phyloP scores from a whole-genome alignment of 2,329 filamentous ascomycete genomes.

The Exophiala sp. region DNA sequence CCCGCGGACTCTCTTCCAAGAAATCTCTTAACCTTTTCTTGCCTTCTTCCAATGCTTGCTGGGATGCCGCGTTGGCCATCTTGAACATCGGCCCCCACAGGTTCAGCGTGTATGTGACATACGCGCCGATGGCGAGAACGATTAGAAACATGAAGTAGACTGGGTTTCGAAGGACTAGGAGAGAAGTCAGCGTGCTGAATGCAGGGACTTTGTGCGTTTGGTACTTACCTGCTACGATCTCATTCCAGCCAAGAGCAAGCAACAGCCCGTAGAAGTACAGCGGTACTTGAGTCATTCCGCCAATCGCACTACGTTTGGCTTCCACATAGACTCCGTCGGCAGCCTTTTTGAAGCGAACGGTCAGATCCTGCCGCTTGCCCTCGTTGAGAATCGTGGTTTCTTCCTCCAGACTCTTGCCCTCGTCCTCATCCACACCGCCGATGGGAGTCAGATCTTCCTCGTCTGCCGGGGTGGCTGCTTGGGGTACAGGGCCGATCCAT shows the following conservation, averaged over 20 bases:
- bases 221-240: constrained; percentile 85
- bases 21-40: constrained; percentile 89
- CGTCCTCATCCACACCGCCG: constrained; percentile 88
- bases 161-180: constrained; percentile 80
- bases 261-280: constrained; percentile 90
- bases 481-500: constrained; percentile 75
- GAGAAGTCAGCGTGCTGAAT: no score
- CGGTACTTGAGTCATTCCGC: constrained; percentile 87
- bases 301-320: constrained; percentile 93
- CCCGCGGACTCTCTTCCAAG: constrained; percentile 77
- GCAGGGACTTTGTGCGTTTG: no score
- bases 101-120: constrained; percentile 88
- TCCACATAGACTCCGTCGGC: constrained; percentile 97
- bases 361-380: constrained; percentile 81
- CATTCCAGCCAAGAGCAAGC: constrained; percentile 94
- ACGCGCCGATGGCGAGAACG: constrained; percentile 67
- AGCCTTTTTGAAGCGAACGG: constrained; percentile 94
- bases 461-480: constrained; percentile 68
- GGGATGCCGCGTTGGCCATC: constrained; percentile 83
- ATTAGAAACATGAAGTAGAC: constrained; percentile 86
- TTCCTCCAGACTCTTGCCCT: constrained; percentile 88
- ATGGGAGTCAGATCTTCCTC: constrained; percentile 87
- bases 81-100: constrained; percentile 93
- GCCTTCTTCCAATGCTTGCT: constrained; percentile 82
- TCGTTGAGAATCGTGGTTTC: constrained; percentile 94